phyloP scores from a whole-genome alignment of 345 rosid genomes.

The Nephelium lappaceum region DNA sequence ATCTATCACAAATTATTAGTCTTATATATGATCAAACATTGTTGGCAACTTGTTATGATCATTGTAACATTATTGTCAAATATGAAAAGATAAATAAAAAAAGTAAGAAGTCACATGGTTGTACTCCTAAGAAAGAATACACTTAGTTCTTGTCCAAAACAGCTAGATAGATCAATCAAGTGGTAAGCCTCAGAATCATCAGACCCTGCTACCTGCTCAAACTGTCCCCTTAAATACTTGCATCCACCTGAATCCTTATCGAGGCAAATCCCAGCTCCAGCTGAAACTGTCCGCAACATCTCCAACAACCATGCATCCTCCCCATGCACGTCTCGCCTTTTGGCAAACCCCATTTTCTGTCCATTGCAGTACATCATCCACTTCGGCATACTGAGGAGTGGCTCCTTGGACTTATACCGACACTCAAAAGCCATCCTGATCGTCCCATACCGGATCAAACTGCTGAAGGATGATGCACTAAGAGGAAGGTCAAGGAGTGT shows the following conservation, averaged over 20 bases:
- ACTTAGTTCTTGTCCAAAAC: conserved; percentile 25
- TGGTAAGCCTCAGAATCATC: conserved; percentile 27
- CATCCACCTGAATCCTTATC: conserved; percentile 14
- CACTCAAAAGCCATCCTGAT: conserved; percentile 18
- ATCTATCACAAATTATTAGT: not conserved
- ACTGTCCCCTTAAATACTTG: conserved; percentile 37
- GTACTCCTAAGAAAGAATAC: conserved; percentile 19
- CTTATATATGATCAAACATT: not conserved
- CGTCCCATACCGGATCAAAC: not conserved
- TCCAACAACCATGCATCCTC: conserved; percentile 23
- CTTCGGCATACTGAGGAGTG: not conserved
- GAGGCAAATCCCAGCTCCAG: conserved; percentile 30
- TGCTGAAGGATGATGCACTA: conserved; percentile 11
- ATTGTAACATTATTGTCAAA: not conserved
- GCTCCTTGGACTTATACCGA: not conserved
- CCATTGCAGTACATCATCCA: conserved; percentile 33
- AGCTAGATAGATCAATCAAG: conserved; percentile 19
- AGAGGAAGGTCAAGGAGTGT: conserved; percentile 23
- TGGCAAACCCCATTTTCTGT: conserved; percentile 24
- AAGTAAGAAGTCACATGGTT: not conserved
- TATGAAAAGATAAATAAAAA: not conserved
- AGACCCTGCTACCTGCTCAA: conserved; percentile 21
- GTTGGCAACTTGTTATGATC: not conserved
- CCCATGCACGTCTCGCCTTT: conserved; percentile 7
- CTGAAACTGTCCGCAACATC: conserved; percentile 17